These are phyloP conservation scores for Aphanomyces astaci DNA, from an alignment of 352 stramenopile genomes.

Conservation along the genomic window DNA sequence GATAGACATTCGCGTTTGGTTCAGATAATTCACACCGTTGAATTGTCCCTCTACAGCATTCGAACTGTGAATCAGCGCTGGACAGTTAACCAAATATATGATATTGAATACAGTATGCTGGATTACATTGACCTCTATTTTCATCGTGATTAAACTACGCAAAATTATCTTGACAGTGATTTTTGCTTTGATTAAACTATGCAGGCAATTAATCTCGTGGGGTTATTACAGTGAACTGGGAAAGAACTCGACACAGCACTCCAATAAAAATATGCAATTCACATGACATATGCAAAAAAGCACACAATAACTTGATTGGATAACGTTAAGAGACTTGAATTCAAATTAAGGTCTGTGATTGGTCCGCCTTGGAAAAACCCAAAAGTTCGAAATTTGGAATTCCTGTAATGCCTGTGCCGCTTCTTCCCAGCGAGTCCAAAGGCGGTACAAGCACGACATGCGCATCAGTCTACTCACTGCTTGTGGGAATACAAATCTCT, in stretches of 20 bases:
- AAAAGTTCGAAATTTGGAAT: neutral
- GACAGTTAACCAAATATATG: too few relatives aligned
- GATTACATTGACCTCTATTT: too few relatives aligned
- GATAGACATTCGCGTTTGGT: too few relatives aligned
- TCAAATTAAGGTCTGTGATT: too few relatives aligned
- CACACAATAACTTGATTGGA: neutral
- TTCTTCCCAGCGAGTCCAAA: neutral
- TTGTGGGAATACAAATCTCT: neutral
- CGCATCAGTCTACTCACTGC: neutral
- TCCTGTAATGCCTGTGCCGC: neutral
- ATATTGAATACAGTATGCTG: too few relatives aligned
- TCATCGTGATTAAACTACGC: too few relatives aligned
- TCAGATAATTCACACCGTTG: too few relatives aligned
- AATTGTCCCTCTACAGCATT: too few relatives aligned
- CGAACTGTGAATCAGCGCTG: too few relatives aligned
- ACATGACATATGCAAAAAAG: neutral
- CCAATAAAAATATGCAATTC: neutral
- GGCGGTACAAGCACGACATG: neutral
- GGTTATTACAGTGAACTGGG: neutral
- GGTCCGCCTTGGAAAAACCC: neutral
- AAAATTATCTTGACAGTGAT: too few relatives aligned
- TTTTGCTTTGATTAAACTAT: too few relatives aligned
- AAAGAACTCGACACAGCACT: neutral
- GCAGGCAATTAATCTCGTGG: too few relatives aligned
- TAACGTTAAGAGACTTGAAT: neutral